Evolutionary conservation across 1,284 basidiomycete species (phyloP), one percentile per base, ranked within the genome.

Genomic region (Phellopilus nigrolimitatus): DNA sequence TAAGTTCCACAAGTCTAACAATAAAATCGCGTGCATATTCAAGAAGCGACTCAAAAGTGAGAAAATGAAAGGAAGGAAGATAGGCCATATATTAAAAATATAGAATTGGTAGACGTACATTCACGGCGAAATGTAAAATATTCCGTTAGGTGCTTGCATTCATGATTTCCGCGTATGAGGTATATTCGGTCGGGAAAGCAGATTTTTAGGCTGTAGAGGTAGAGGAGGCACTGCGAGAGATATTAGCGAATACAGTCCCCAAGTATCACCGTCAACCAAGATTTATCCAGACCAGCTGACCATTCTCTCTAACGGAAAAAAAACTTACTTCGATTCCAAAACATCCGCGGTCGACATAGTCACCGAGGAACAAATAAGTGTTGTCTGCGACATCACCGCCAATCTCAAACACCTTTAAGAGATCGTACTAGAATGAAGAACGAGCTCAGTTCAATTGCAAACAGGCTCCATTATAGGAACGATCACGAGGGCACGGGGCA

Each of bases 81-180:
- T 33, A 25, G 30, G 24, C 34, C 64, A 50, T 13, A 60, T 51
- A 45, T 63, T 63, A 64, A 61, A 46, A 12, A 30, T 27, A 24
- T 15, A 8, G 28, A 15, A 36, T n/a, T n/a, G n/a, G n/a, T n/a
- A n/a, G n/a, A 67, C 78, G 58, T 57, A 88, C 91, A 93, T 77
- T 95, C 94, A 50, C 91, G 85, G 72, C 94, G 95, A 77, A 97
- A 97, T 21, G 94, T 97, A 66, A 97, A 97, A 70, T 95, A 97
- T 69, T 95, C 93, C 8, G 94, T 97, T 54, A 97, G 74, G 70
- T 97, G 94, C 42, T 88, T 83, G 64, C 95, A 99, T 76, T 99
- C 95, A 71, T 99, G 95, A 69, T 99, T 99, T 19, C 95, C 95
- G 44, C 95, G 86, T 19, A 99, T 78, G 49, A 99, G 79, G 66